Percentiles rank a stretch among this genome's conserved stretches.
Conservation (phyloP, 495 filamentous ascomycete species). For the Neurospora terricola region DNA sequence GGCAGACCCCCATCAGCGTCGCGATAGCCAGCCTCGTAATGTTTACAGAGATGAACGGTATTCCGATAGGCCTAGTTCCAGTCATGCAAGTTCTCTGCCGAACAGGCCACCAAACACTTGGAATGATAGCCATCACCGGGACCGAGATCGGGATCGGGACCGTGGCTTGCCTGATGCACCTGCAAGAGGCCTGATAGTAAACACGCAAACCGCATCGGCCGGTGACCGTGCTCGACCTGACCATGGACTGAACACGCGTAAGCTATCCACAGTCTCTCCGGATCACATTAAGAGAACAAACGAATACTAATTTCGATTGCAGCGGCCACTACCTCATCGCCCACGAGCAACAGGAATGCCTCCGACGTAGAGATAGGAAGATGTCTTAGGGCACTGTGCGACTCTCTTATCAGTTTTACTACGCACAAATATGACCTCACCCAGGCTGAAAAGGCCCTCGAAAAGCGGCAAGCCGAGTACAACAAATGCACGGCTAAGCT, state of each 20-base stretch:
- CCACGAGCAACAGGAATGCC: neutral
- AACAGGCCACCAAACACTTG: neutral
- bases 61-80: neutral
- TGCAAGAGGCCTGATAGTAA: neutral
- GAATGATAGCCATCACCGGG: neutral
- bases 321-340: neutral
- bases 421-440: neutral
- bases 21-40: constrained; percentile 3
- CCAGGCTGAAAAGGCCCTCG: constrained; percentile 4
- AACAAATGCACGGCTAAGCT: constrained; percentile 12
- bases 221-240: neutral
- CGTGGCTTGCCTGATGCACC: neutral
- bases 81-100: neutral
- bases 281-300: neutral
- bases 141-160: neutral
- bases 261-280: neutral
- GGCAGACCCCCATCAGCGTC: constrained; percentile 7
- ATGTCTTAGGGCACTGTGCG: neutral
- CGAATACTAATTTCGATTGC: neutral
- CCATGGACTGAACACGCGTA: neutral
- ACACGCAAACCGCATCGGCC: neutral
- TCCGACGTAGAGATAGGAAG: neutral
- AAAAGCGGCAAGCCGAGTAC: constrained; percentile 13
- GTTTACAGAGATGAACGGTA: constrained; percentile 3
- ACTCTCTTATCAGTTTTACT: neutral